Conservation (phyloP, 768 basidiomycete genomes). For the Porpolomopsis calyptriformis region DNA sequence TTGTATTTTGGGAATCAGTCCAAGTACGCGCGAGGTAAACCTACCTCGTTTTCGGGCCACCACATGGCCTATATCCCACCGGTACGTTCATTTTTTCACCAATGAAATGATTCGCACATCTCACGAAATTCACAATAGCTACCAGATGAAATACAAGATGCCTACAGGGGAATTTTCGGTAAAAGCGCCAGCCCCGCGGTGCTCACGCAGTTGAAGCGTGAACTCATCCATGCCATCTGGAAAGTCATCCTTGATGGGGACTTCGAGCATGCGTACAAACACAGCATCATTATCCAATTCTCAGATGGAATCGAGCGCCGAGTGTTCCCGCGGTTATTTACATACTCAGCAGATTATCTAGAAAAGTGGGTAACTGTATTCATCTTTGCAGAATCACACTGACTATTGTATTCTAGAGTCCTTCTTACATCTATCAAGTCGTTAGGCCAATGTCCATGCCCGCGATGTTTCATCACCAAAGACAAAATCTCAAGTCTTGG, state of each 20-base stretch:
- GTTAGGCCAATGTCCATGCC: background rate
- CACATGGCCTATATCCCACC: slow-evolving; percentile 25
- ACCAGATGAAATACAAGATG: slow-evolving; percentile 6
- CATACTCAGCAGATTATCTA: slow-evolving; percentile 21
- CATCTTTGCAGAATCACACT: background rate
- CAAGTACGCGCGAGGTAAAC: slow-evolving; percentile 21
- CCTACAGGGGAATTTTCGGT: slow-evolving; percentile 1
- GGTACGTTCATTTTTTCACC: slow-evolving; percentile 10
- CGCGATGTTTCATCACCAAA: background rate
- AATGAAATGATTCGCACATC: background rate
- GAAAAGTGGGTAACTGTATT: slow-evolving; percentile 15
- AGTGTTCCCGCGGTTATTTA: slow-evolving; percentile 13
- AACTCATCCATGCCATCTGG: slow-evolving; percentile 9
- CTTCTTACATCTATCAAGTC: background rate
- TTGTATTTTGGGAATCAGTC: slow-evolving; percentile 24
- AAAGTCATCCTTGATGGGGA: slow-evolving; percentile 14
- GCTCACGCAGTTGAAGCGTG: slow-evolving; percentile 15
- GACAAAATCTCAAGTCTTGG: background rate
- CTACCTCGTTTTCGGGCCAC: slow-evolving; percentile 11
- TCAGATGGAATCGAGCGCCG: slow-evolving; percentile 16
- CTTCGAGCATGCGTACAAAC: slow-evolving; percentile 16
- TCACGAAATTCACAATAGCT: slow-evolving; percentile 4
- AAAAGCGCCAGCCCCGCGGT: background rate
- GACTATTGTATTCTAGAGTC: slow-evolving; percentile 6
- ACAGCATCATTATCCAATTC: slow-evolving; percentile 17